A percentile compares a stretch with the other conserved stretches of the same genome.
Conservation (phyloP, 73 alveolate species). For the Paramecium primaurelia region DNA sequence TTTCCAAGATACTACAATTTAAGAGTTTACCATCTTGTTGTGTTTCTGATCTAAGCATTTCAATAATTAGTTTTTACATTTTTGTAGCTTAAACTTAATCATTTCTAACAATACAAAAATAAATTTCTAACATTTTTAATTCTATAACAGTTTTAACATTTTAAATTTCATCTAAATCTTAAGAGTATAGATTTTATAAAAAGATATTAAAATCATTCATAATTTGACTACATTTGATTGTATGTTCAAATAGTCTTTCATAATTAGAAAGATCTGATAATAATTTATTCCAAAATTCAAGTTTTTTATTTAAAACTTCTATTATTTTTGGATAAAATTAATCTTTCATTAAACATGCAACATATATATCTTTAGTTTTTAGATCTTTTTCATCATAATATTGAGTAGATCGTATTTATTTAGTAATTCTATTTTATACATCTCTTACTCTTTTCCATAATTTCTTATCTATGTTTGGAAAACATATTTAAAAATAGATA, state of each 20-base stretch:
- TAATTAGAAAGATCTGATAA: not conserved
- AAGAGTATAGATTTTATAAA: not conserved
- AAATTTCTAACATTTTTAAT: not conserved
- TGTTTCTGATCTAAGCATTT: not conserved
- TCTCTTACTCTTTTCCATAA: conserved; percentile 1
- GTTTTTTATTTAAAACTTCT: not conserved
- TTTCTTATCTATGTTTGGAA: not conserved
- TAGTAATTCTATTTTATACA: not conserved
- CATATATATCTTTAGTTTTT: not conserved
- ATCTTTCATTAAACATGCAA: not conserved
- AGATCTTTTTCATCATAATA: not conserved
- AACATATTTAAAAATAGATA: not conserved
- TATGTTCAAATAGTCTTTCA: not conserved
- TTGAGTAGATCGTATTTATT: not conserved
- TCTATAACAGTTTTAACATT: not conserved
- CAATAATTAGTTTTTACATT: not conserved
- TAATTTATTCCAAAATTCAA: not conserved
- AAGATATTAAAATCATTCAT: not conserved
- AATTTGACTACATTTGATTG: not conserved
- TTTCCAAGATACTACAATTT: not conserved
- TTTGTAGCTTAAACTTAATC: not conserved
- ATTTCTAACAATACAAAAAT: not conserved
- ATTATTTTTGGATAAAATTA: not conserved
- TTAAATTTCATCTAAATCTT: not conserved
- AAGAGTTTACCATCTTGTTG: not conserved